Evolutionary conservation across 1,284 basidiomycete species (phyloP).

Genomic region (Moesziomyces sp.): DNA sequence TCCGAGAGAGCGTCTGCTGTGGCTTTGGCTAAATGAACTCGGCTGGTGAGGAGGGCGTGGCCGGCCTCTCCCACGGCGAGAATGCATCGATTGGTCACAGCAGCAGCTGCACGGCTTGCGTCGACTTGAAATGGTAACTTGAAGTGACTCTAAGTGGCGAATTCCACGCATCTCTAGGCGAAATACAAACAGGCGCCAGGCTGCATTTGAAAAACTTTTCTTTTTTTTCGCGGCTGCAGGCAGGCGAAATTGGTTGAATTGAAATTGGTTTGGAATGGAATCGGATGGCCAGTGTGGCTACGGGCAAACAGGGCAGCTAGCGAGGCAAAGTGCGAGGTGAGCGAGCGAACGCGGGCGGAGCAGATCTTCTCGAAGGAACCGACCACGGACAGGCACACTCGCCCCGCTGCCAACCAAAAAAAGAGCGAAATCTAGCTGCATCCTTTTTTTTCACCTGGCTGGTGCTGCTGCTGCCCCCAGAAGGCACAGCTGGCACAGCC

Average conservation of each 20-base stretch:
- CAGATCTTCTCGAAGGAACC: conserved; percentile 34
- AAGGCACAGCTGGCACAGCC: neutral
- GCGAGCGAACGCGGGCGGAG: conserved; percentile 9
- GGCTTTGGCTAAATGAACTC: too few species aligned
- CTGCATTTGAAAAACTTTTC: conserved; percentile 1
- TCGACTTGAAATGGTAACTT: neutral
- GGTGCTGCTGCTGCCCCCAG: conserved; percentile 2
- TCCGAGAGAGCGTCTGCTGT: too few species aligned
- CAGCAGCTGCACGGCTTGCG: neutral
- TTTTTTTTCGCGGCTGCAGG: neutral
- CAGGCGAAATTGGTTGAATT: too few species aligned
- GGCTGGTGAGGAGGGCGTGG: too few species aligned
- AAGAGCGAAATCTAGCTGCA: conserved; percentile 1
- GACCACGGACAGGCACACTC: neutral
- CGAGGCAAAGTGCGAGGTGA: conserved; percentile 2
- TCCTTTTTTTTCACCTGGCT: conserved; percentile 12
- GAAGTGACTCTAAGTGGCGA: too few species aligned
- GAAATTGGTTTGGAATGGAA: neutral
- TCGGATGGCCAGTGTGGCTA: neutral
- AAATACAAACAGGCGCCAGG: neutral
- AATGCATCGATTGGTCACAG: neutral
- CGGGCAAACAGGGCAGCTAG: neutral
- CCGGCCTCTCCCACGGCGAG: neutral
- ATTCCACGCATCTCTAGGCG: neutral
- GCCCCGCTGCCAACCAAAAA: neutral